These are phyloP conservation scores for Boletus mariae DNA, from an alignment of 1,284 basidiomycete genomes.

Conservation along the genomic window DNA sequence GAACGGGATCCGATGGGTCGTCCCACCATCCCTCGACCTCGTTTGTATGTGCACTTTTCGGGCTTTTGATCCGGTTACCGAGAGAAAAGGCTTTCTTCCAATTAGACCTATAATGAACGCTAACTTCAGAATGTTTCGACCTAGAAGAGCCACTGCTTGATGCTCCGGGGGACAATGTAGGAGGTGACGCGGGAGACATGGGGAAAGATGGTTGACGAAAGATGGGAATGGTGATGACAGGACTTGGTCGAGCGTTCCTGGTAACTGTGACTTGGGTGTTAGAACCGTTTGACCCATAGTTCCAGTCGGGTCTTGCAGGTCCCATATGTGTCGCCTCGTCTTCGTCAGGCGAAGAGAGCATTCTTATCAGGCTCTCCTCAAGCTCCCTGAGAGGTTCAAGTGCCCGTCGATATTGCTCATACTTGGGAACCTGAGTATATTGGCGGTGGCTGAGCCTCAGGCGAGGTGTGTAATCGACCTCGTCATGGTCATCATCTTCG, in stretches of 20 bases:
- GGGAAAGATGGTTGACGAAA: slow-evolving; percentile 31
- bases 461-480: slow-evolving; percentile 47
- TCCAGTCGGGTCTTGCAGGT: slow-evolving; percentile 35
- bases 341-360: slow-evolving; percentile 59
- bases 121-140: slow-evolving; percentile 48
- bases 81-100: slow-evolving; percentile 72
- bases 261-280: slow-evolving; percentile 5
- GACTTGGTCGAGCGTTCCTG: slow-evolving; percentile 43
- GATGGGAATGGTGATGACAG: slow-evolving; percentile 47
- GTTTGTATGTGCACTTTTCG: slow-evolving; percentile 61
- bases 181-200: slow-evolving; percentile 37
- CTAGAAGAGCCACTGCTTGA: slow-evolving; percentile 33
- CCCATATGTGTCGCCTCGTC: slow-evolving; percentile 51
- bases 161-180: slow-evolving; percentile 32
- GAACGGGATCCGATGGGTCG: slow-evolving; percentile 75
- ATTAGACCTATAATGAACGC: slow-evolving; percentile 59
- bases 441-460: slow-evolving; percentile 45
- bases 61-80: slow-evolving; percentile 56
- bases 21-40: slow-evolving; percentile 81
- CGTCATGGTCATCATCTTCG: slow-evolving; percentile 49
- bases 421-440: slow-evolving; percentile 50
- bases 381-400: slow-evolving; percentile 64
- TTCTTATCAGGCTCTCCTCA: slow-evolving; percentile 60
- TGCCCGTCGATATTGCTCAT: slow-evolving; percentile 55
- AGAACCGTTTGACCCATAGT: slow-evolving; percentile 21